Base-by-base conservation (phyloP, 73 alveolate genomes). In the Strombidium stylifer region DNA sequence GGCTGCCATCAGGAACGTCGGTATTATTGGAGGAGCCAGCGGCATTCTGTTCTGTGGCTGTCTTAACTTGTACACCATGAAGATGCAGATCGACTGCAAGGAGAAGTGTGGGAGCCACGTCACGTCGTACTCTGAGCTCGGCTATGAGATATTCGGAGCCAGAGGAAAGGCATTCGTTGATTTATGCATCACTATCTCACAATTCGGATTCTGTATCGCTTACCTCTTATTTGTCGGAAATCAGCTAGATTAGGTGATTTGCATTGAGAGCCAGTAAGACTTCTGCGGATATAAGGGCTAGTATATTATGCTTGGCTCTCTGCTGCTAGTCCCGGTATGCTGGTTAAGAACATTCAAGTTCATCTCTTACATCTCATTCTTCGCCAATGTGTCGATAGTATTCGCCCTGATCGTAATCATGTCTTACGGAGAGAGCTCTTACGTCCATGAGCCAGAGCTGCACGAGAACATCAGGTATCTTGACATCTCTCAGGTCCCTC, bases 201-300 rank as follows among this genome's bases (percentile, higher is more conserved):
- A 78, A 69, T 2, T 78, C 6, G 90, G 90, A 0, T 67, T 67
- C 37, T 73, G 90, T 34, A 57, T 78, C 34, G 73, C 90, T 26
- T 78, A 78, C 47, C 48, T 78, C 0, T 25, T 78, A 3, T 78
- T 78, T 53, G 55, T 67, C 18, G 90, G 84, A n/a, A 32, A 49
- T 4, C 59, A 78, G 37, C n/a, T 78, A 5, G 83, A 68, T 49
- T 47, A 78, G 57, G 80, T 78, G 12, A 40, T 54, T 1, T 78
- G 90, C 54, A 39, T 31, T 15, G 73, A 60, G 24, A 30, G 82
- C n/a, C 68, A n/a, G n/a, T n/a, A n/a, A n/a, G n/a, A 64, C n/a
- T 31, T 78, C 52, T 78, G 90, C 28, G 67, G 61, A 2, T 34
- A 32, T 19, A 78, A 78, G 37, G 35, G 35, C 18, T 25, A 67